These are phyloP conservation scores for Phytophthora pseudosyringae DNA, from an alignment of 352 stramenopile genomes.

Conservation along the genomic window DNA sequence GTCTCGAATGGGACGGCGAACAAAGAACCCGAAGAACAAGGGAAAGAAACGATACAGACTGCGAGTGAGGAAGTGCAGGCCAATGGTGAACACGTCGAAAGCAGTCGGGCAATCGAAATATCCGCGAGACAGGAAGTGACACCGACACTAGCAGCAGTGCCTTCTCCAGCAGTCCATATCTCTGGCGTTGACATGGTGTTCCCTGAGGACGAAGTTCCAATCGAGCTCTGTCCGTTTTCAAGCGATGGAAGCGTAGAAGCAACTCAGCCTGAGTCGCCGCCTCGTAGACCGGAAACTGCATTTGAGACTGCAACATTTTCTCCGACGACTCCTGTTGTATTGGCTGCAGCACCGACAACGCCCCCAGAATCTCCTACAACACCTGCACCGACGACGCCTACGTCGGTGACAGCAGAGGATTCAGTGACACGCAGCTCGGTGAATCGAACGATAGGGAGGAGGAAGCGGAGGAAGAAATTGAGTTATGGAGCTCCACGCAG, in stretches of 20 bases:
- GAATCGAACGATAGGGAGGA: constrained; percentile 23
- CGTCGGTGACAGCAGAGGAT: constrained; percentile 20
- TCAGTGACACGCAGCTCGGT: constrained; percentile 1
- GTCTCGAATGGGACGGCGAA: neutral
- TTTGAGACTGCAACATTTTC: constrained; percentile 6
- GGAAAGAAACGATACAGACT: neutral
- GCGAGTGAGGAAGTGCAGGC: constrained; percentile 1
- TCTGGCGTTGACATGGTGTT: constrained; percentile 35
- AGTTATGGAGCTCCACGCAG: constrained; percentile 37
- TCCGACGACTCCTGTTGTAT: neutral
- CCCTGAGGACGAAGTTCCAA: constrained; percentile 39
- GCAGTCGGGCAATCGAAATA: neutral
- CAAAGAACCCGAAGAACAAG: neutral
- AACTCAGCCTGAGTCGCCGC: constrained; percentile 6
- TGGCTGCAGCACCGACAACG: constrained; percentile 3
- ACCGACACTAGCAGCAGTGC: neutral
- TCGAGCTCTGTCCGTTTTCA: constrained; percentile 42
- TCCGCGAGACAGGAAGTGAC: neutral
- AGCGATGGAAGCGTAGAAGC: constrained; percentile 45
- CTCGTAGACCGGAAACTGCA: neutral
- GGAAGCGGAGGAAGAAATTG: constrained; percentile 57
- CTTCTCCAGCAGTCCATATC: constrained; percentile 23
- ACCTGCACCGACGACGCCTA: constrained; percentile 4
- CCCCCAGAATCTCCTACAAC: constrained; percentile 1
- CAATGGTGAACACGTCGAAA: constrained; percentile 3